A percentile compares a stretch with the other conserved stretches of the same genome.
phyloP scores from a whole-genome alignment of 352 stramenopile species.

The Globisporangium cylindrosporum region DNA sequence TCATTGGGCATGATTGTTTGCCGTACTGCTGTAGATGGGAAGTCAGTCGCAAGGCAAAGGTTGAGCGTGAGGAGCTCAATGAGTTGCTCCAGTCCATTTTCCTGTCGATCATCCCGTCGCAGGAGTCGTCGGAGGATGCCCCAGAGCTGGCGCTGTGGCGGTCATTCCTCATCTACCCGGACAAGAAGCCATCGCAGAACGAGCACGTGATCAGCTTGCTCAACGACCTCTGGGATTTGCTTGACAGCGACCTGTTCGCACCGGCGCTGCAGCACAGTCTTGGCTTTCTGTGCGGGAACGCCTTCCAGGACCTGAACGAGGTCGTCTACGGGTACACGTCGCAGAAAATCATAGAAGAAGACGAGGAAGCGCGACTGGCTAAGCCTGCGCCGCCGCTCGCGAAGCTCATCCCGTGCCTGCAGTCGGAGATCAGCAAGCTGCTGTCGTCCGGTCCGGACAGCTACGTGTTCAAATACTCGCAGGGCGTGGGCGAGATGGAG shows the following conservation, averaged over 20 bases:
- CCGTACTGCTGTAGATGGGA: slow-evolving; percentile 35
- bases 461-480: slow-evolving; percentile 74
- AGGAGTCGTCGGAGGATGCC: slow-evolving; percentile 16
- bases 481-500: slow-evolving; percentile 72
- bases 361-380: slow-evolving; percentile 25
- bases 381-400: slow-evolving; percentile 65
- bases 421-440: slow-evolving; percentile 71
- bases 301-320: slow-evolving; percentile 78
- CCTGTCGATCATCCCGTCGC: slow-evolving; percentile 46
- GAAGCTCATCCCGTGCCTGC: slow-evolving; percentile 77
- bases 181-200: slow-evolving; percentile 64
- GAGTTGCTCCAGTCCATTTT: slow-evolving; percentile 70
- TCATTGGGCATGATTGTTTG: not conserved
- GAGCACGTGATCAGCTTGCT: slow-evolving; percentile 77
- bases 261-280: slow-evolving; percentile 70
- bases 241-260: slow-evolving; percentile 76
- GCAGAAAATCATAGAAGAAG: slow-evolving; percentile 22
- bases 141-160: slow-evolving; percentile 47
- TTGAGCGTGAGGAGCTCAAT: slow-evolving; percentile 70
- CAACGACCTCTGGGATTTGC: slow-evolving; percentile 80
- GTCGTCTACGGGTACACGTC: slow-evolving; percentile 54
- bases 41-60: slow-evolving; percentile 64
- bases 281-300: slow-evolving; percentile 71
- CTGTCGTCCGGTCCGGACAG: slow-evolving; percentile 46
- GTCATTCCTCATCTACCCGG: slow-evolving; percentile 71